Base-by-base conservation (phyloP, 148 eudicot genomes). In the Chenopodium quinoa region DNA sequence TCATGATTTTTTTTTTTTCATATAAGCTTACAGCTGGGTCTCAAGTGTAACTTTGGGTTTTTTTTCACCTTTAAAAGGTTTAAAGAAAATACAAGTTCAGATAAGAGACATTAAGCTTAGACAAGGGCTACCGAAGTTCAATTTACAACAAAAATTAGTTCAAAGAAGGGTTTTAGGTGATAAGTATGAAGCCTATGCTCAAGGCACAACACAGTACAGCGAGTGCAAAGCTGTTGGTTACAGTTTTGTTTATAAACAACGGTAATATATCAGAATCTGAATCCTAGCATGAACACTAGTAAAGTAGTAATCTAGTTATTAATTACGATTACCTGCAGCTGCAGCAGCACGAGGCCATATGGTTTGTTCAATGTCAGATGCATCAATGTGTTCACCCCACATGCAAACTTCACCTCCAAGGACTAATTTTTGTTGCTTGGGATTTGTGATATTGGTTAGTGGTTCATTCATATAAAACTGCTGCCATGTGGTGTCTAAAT, bases 311-410 rank as follows among this genome's bases (percentile, higher is more conserved):
- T 34, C 37, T 34, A 34, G 25, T 65, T 14, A 20, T 47, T 19
- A 46, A 17, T 14, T 66, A 22, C 34, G 40, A 58, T 10, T 90
- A 95, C 98, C 97, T 90, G 98, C 98, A 83, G 98, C 96, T 23
- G 98, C 98, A 32, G 98, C 98, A 86, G 98, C 98, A 75, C 98
- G 93, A 1, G 98, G 98, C 98, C 98, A 95, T 82, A 95, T 92
- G 29, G 97, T 95, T 80, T 93, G 96, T 82, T 92, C 89, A 77
- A 95, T 92, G 78, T 95, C 92, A 5, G 97, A 93, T 19, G 82
- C 92, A 75, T 95, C 98, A 76, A 92, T 86, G 73, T 66, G 79
- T 79, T 93, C 98, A n/a, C 97, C 98, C 98, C 98, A 95, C 94
- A 87, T 87, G 85, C 98, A 93, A 22, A 95, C 98, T 81, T 95